These are phyloP conservation scores for Mesotaenium endlicherianum DNA, from an alignment of 139 green algal species.

Conservation along the genomic window DNA sequence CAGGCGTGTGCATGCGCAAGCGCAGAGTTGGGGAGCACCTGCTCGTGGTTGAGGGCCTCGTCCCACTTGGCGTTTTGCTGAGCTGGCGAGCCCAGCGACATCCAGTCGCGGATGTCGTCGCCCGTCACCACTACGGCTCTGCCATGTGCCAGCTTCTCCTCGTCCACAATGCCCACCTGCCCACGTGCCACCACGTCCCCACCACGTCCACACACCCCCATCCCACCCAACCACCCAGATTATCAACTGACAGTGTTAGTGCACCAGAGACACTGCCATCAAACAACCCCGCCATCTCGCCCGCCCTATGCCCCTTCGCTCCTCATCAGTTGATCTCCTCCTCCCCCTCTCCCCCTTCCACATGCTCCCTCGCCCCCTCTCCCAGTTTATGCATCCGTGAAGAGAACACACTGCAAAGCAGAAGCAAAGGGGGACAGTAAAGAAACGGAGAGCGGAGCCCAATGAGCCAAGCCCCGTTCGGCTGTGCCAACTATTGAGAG, in stretches of 20 bases:
- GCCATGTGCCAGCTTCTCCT: conserved; percentile 59
- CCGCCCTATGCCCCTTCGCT: background rate
- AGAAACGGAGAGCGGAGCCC: too few relatives aligned
- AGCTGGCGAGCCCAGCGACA: conserved; percentile 60
- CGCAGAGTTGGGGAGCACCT: too few relatives aligned
- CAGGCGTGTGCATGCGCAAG: too few relatives aligned
- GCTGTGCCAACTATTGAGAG: too few relatives aligned
- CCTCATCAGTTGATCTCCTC: background rate
- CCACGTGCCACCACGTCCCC: background rate
- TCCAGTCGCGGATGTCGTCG: conserved; percentile 70
- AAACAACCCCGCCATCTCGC: background rate
- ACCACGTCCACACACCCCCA: background rate
- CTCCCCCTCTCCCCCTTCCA: background rate
- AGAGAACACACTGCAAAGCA: too few relatives aligned
- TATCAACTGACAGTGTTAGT: too few relatives aligned
- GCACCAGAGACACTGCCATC: too few relatives aligned
- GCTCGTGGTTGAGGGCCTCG: conserved; percentile 63
- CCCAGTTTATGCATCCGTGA: background rate
- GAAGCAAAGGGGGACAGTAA: background rate
- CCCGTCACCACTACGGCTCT: conserved; percentile 67
- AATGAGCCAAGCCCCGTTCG: too few relatives aligned
- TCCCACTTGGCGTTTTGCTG: conserved; percentile 68
- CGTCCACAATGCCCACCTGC: conserved; percentile 69
- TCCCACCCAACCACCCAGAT: background rate
- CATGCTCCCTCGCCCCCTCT: background rate